Conservation (phyloP, 2,329 filamentous ascomycete species). For the Daldinia eschscholtzii region DNA sequence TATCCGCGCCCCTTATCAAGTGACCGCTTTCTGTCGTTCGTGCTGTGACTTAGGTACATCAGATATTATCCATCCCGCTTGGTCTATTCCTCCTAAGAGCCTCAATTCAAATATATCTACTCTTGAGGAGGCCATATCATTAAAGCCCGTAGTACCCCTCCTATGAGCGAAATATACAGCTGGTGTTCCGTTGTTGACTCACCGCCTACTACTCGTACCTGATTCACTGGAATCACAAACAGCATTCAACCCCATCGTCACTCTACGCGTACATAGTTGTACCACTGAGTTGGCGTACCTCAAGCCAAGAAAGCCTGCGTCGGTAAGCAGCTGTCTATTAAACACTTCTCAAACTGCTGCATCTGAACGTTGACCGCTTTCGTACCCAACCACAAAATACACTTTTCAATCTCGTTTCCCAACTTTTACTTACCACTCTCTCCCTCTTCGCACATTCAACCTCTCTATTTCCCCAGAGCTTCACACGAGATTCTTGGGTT, state of each 20-base stretch:
- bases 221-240: not conserved
- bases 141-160: not conserved
- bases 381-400: not conserved
- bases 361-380: not conserved
- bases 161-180: not conserved
- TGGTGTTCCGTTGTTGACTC: not conserved
- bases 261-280: not conserved
- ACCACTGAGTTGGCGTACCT: not conserved
- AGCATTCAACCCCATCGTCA: not conserved
- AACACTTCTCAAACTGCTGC: not conserved
- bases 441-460: not conserved
- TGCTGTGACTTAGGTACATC: not conserved
- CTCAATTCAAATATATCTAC: not conserved
- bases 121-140: not conserved
- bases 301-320: not conserved
- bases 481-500: not conserved
- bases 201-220: not conserved
- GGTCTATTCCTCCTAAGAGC: not conserved
- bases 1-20: not conserved
- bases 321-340: not conserved
- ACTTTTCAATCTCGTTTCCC: not conserved
- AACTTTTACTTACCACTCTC: conserved; percentile 1
- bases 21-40: not conserved
- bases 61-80: not conserved
- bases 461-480: not conserved